Conservation (phyloP, 2,329 filamentous ascomycete species). For the Niveomyces coronatus region DNA sequence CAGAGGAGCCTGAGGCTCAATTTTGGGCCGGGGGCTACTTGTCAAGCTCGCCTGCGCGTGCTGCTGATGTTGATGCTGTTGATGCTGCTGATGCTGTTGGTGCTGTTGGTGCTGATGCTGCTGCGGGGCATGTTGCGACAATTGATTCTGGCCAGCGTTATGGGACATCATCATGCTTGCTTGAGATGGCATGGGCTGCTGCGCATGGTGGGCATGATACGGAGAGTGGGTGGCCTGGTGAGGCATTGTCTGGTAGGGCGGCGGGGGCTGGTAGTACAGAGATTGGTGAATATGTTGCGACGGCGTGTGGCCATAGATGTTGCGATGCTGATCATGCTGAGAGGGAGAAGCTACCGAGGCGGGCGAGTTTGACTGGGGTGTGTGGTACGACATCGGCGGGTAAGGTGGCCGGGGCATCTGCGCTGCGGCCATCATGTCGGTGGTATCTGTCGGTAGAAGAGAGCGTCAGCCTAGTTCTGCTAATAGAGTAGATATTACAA, state of each 20-base stretch:
- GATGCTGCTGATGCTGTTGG: constrained; percentile 23
- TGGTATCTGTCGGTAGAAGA: constrained; percentile 37
- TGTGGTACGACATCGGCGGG: constrained; percentile 84
- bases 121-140: constrained; percentile 50
- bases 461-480: constrained; percentile 15
- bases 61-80: constrained; percentile 12
- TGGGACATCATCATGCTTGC: constrained; percentile 59
- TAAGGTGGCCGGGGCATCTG: constrained; percentile 68
- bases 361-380: constrained; percentile 89
- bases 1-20: constrained; percentile 50
- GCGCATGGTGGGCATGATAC: constrained; percentile 43
- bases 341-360: constrained; percentile 86
- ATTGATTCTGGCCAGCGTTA: constrained; percentile 41
- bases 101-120: too few relatives aligned
- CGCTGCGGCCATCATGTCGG: constrained; percentile 57
- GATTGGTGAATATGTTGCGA: constrained; percentile 69
- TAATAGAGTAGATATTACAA: not conserved
- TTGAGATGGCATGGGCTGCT: constrained; percentile 52
- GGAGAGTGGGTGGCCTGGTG: constrained; percentile 49
- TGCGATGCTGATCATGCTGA: constrained; percentile 79
- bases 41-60: constrained; percentile 46
- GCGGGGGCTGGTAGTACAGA: constrained; percentile 63
- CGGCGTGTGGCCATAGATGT: constrained; percentile 71
- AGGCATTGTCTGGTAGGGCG: constrained; percentile 56
- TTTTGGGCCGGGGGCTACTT: constrained; percentile 52